phyloP scores from a whole-genome alignment of 331 rosid genomes.

The Erythrophleum ivorense region DNA sequence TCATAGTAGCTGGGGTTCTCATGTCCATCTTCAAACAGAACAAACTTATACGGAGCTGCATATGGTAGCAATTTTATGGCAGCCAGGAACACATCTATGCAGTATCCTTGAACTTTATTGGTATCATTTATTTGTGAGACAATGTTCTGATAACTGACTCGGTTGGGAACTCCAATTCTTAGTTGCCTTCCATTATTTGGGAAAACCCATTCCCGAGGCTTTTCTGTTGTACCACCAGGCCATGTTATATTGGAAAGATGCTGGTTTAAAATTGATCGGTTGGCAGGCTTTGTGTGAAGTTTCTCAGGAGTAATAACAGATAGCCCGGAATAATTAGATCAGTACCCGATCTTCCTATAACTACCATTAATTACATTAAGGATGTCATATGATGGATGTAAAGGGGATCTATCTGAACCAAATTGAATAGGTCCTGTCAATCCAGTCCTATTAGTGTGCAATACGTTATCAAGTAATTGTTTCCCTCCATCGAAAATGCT shows the following conservation, averaged over 20 bases:
- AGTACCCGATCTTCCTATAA: slow-evolving; percentile 65
- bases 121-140: slow-evolving; percentile 16
- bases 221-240: slow-evolving; percentile 71
- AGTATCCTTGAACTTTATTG: slow-evolving; percentile 1
- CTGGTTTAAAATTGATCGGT: slow-evolving; percentile 62
- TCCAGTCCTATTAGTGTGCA: slow-evolving; percentile 59
- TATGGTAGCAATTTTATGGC: slow-evolving; percentile 8
- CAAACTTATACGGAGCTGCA: slow-evolving; percentile 8
- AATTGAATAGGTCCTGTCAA: slow-evolving; percentile 76
- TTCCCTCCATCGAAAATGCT: slow-evolving; percentile 69
- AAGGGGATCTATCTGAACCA: slow-evolving; percentile 55
- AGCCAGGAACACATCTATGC: slow-evolving; percentile 14
- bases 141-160: slow-evolving; percentile 17
- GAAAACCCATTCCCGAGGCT: slow-evolving; percentile 36
- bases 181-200: slow-evolving; percentile 15
- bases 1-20: slow-evolving; percentile 10
- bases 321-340: slow-evolving; percentile 83
- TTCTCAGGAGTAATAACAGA: slow-evolving; percentile 70
- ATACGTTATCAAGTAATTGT: slow-evolving; percentile 57
- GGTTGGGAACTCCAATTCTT: slow-evolving; percentile 5
- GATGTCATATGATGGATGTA: slow-evolving; percentile 71
- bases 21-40: slow-evolving; percentile 8
- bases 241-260: slow-evolving; percentile 59
- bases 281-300: slow-evolving; percentile 58
- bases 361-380: slow-evolving; percentile 62